Evolutionary conservation across 371 early-diverging fungal genomes (phyloP), one percentile per base, ranked within the genome.

Genomic region (Mucor plumbeus): DNA sequence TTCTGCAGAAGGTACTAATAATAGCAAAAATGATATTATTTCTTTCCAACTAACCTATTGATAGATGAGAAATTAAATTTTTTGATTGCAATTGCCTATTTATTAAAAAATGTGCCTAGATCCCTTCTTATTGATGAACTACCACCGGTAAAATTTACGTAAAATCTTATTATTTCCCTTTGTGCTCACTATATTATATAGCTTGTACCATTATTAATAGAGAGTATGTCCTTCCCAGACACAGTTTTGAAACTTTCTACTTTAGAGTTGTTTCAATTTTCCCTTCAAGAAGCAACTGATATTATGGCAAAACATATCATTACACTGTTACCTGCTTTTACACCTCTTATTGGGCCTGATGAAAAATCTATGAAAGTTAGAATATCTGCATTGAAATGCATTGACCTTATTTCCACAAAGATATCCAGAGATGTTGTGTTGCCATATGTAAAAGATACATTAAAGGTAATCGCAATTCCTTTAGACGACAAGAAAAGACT

Each of bases 401-500:
- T 95, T 47, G 86, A 88, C 4, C 80, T 84, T 33, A 70, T 94
- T n/a, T 86, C 95, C 1, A 73, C 76, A 26, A 72, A 84, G 13
- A 69, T 93, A 36, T 72, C 85, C 6, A 88, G 81, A 61, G 76
- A 88, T 6, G 79, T 81, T 0, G 70, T 94, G 13, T 75, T 80
- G 17, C 88, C 94, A 0, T 82, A 86, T 61, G 89, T 88, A 67
- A 67, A 69, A 9, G 72, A 70, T 15, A 88, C 95, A 1, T 64
- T 93, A 10, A 75, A 81, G 31, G 88, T 87, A 15, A 76, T 95
- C 36, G 80, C 78, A 5, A 64, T 63, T 21, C 80, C 87, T 0
- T 66, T 95, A 62, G 97, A 96, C 72, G 98, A 98, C 68, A 89
- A 76, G 19, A 96, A 96, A 78, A 86, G 96, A 34, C 57, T 90